Evolutionary conservation across 2,329 filamentous ascomycete genomes (phyloP).

Genomic region (Talaromyces sp.): DNA sequence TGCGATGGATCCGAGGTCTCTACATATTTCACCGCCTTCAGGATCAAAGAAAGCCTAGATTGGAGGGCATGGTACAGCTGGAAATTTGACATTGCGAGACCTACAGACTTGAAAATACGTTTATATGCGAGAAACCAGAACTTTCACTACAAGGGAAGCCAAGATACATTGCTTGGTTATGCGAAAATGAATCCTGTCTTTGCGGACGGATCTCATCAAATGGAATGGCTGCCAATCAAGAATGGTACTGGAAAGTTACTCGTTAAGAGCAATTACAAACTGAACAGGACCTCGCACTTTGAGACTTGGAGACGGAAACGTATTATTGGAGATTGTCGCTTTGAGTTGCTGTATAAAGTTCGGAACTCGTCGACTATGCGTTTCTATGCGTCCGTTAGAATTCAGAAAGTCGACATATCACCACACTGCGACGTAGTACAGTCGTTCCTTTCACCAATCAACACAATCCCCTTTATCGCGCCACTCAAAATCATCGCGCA

Average conservation of each 20-base stretch:
- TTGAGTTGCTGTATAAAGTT: background rate
- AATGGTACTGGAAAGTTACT: slow-evolving; percentile 4
- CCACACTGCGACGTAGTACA: background rate
- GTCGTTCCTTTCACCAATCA: slow-evolving; percentile 5
- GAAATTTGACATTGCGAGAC: slow-evolving; percentile 5
- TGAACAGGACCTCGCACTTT: background rate
- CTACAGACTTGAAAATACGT: slow-evolving; percentile 2
- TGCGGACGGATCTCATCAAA: background rate
- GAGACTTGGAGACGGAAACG: background rate
- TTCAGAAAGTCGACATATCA: background rate
- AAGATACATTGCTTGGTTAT: background rate
- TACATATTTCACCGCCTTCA: background rate
- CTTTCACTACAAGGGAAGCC: background rate
- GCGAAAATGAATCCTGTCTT: background rate
- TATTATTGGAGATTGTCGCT: background rate
- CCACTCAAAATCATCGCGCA: slow-evolving; percentile 3
- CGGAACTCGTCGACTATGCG: background rate
- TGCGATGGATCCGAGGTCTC: background rate
- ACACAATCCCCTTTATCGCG: slow-evolving; percentile 3
- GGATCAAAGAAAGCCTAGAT: background rate
- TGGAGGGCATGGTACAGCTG: background rate
- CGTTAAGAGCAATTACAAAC: background rate
- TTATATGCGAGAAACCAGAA: background rate
- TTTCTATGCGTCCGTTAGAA: background rate
- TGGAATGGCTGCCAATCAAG: slow-evolving; percentile 4